Conservation (phyloP, 2,329 filamentous ascomycete species). For the Rutstroemia sp. region DNA sequence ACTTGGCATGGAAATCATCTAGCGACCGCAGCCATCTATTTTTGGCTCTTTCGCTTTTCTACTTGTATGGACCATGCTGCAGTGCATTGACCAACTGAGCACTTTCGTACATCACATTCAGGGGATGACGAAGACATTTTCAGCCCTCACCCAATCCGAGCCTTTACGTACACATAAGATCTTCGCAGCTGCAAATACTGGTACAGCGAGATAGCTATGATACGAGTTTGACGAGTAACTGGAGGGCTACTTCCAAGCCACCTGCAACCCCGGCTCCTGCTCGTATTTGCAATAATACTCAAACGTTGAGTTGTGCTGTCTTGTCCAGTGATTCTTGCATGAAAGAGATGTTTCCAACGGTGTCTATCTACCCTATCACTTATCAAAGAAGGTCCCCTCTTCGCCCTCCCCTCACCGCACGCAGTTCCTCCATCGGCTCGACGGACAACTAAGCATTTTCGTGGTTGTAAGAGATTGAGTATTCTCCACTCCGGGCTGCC, state of each 20-base stretch:
- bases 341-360: neutral
- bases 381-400: too few relatives aligned
- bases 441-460: neutral
- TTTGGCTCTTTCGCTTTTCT: neutral
- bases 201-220: neutral
- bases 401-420: too few relatives aligned
- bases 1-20: neutral
- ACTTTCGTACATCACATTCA: neutral
- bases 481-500: neutral
- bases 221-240: neutral
- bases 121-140: neutral
- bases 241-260: neutral
- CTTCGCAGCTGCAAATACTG: neutral
- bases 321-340: too few relatives aligned
- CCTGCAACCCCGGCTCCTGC: neutral
- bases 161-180: neutral
- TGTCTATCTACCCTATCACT: too few relatives aligned
- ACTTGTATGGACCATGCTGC: neutral
- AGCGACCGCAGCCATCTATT: neutral
- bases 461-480: neutral
- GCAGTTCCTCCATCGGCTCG: too few relatives aligned
- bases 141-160: neutral
- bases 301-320: too few relatives aligned
- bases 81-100: neutral
- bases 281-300: too few relatives aligned